Conservation (phyloP, 352 stramenopile species). For the Globisporangium carolinianum region DNA sequence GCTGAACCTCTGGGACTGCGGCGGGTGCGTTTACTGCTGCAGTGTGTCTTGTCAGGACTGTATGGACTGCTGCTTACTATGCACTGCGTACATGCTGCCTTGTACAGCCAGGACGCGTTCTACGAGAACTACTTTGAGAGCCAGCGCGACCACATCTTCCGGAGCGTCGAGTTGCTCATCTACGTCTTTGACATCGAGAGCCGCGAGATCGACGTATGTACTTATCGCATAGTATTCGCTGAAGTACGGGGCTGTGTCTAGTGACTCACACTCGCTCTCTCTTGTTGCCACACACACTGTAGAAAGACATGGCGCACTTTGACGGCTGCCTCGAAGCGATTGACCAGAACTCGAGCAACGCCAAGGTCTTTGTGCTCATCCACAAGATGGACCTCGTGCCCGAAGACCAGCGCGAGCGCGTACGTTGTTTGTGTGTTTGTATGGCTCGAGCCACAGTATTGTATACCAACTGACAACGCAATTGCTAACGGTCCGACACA, state of each 20-base stretch:
- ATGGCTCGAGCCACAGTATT: too few species aligned
- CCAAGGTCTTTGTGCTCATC: conserved; percentile 98
- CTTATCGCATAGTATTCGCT: background rate
- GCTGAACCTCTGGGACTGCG: conserved; percentile 99
- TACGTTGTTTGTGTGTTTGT: conserved; percentile 12
- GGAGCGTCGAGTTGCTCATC: conserved; percentile 96
- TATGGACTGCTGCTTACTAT: background rate
- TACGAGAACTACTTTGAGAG: conserved; percentile 99
- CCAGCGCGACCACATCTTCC: conserved; percentile 99
- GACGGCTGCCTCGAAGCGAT: conserved; percentile 96
- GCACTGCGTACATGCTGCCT: background rate
- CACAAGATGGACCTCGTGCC: conserved; percentile 99
- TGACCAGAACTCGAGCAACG: conserved; percentile 97
- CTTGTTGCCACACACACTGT: background rate
- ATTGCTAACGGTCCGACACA: too few species aligned
- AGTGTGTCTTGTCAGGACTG: conserved; percentile 1
- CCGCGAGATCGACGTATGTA: conserved; percentile 60
- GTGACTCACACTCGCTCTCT: background rate
- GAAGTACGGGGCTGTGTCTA: too few species aligned
- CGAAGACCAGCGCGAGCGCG: conserved; percentile 73
- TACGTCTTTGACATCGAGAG: conserved; percentile 99
- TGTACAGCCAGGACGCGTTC: conserved; percentile 94
- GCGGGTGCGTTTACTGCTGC: conserved; percentile 54
- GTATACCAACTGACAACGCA: too few species aligned
- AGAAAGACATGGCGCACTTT: conserved; percentile 98